Evolutionary conservation across 257 asterid species (phyloP), one percentile per base, ranked within the genome.

Genomic region (Forsythia viridissima): DNA sequence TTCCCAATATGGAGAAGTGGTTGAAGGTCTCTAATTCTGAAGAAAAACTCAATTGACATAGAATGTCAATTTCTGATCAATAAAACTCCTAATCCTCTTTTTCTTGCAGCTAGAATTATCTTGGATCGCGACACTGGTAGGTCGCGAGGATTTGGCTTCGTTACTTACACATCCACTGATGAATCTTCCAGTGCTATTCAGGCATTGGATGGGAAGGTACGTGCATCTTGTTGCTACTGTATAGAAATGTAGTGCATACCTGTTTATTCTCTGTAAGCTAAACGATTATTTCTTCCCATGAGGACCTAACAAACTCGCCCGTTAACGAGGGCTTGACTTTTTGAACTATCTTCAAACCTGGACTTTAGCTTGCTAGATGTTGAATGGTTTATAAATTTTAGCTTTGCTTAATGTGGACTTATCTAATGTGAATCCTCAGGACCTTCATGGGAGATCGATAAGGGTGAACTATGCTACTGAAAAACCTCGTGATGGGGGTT

Each of bases 101-200:
- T 51, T 51, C 72, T 77, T 85, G 87, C 92, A 93, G 99, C 92
- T 72, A 91, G 87, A 82, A 76, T 94, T 81, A 84, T 94, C 76
- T 34, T 77, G 83, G 97, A 94, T 79, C 98, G 96, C 52, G 96
- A 82, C 8, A 81, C 91, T 81, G 97, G 98, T 68, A 87, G 94
- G 78, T 94, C 97, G 0, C 83, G 97, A 59, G 98, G 98, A 15
- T 94, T 94, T 87, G 98, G 90, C 70, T 94, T 93, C 85, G 86
- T 93, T 61, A 90, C 93, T 71, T 93, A 73, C 84, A 70, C 92
- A 20, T 88, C 96, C 11, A 51, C 83, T 65, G 99, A 94, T 13
- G 89, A 85, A 61, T 97, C 97, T 71, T 74, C 90, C 72, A 87
- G 84, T 85, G 98, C 96, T 79, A 89, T 92, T 71, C 91, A 89